These are phyloP conservation scores for Aureobasidium zeae DNA, from an alignment of 2,329 filamentous ascomycete species.

Conservation along the genomic window DNA sequence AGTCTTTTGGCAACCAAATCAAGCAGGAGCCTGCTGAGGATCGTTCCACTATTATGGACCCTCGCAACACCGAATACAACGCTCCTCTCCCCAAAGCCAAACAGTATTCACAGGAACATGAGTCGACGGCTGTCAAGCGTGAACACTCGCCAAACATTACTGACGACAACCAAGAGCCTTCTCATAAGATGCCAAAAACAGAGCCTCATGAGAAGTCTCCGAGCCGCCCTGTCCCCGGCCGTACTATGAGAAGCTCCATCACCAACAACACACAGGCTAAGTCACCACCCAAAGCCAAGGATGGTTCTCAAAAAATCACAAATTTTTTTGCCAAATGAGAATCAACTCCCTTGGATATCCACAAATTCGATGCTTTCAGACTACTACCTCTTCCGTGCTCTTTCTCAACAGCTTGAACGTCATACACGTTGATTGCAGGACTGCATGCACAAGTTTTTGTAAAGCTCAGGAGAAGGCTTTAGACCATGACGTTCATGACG, in stretches of 20 bases:
- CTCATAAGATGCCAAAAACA: conserved; percentile 30
- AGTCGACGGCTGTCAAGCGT: conserved; percentile 37
- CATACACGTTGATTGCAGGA: too few relatives aligned
- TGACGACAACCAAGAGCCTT: conserved; percentile 26
- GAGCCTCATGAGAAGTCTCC: conserved; percentile 15
- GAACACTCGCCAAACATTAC: conserved; percentile 33
- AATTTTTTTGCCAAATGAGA: conserved; percentile 45
- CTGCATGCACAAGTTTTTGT: not conserved
- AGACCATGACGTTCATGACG: conserved; percentile 1
- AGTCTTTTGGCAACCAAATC: conserved; percentile 25
- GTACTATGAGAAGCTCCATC: conserved; percentile 48
- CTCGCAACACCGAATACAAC: conserved; percentile 42
- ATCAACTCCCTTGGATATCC: not conserved
- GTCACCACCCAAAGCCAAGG: conserved; percentile 34
- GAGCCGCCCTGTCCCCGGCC: conserved; percentile 19
- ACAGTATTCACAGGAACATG: conserved; percentile 22
- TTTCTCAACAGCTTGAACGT: too few relatives aligned
- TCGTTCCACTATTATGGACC: conserved; percentile 34
- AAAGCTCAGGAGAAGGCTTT: too few relatives aligned
- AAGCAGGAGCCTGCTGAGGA: conserved; percentile 34
- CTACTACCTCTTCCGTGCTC: too few relatives aligned
- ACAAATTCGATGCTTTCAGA: too few relatives aligned
- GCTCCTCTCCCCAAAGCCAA: conserved; percentile 39
- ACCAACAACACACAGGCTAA: conserved; percentile 44
- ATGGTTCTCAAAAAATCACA: conserved; percentile 49